These are phyloP conservation scores for Sporothrix protearum DNA, from an alignment of 2,329 filamentous ascomycete genomes.

Conservation along the genomic window DNA sequence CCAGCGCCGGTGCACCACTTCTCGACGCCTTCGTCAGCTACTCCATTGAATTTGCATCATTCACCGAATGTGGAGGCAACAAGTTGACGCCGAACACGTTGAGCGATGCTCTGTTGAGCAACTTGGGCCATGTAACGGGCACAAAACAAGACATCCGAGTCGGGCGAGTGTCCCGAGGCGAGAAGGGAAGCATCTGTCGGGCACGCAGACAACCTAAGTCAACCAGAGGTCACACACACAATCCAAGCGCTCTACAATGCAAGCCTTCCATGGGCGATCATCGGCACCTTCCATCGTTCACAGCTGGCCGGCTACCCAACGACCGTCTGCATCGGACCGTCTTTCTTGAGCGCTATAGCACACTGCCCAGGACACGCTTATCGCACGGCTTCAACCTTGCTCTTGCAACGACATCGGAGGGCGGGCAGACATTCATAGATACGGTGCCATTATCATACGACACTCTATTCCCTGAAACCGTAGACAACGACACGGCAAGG, in stretches of 20 bases:
- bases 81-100: slow-evolving; percentile 54
- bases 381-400: slow-evolving; percentile 63
- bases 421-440: slow-evolving; percentile 50
- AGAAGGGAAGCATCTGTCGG: too few relatives aligned
- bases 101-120: slow-evolving; percentile 57
- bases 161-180: slow-evolving; percentile 31
- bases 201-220: neutral
- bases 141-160: slow-evolving; percentile 59
- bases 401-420: slow-evolving; percentile 40
- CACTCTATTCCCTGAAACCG: slow-evolving; percentile 41
- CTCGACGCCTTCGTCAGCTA: slow-evolving; percentile 40
- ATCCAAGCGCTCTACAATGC: slow-evolving; percentile 60
- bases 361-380: slow-evolving; percentile 51
- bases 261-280: slow-evolving; percentile 46
- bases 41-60: slow-evolving; percentile 51
- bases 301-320: slow-evolving; percentile 58
- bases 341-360: slow-evolving; percentile 62
- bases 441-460: slow-evolving; percentile 57
- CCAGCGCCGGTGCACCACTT: slow-evolving; percentile 34
- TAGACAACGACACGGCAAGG: neutral
- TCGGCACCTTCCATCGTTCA: slow-evolving; percentile 50
- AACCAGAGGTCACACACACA: slow-evolving; percentile 60
- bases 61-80: slow-evolving; percentile 54
- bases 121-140: slow-evolving; percentile 52
- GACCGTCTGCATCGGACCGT: slow-evolving; percentile 57